phyloP scores from a whole-genome alignment of 129 eudicot species.

The Centella asiatica region DNA sequence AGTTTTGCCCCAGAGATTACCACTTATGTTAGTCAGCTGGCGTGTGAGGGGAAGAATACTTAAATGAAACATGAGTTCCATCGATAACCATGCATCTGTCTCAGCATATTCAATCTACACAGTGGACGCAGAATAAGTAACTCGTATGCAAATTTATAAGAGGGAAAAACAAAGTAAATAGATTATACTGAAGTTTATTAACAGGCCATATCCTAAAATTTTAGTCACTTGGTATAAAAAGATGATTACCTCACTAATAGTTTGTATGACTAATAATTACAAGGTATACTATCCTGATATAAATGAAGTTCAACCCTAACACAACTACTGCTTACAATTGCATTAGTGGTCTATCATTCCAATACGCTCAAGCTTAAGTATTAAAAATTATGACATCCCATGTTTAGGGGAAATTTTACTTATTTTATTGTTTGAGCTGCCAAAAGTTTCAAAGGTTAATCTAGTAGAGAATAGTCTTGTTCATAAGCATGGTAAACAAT shows the following conservation, averaged over 20 bases:
- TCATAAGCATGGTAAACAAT: not conserved
- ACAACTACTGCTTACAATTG: not conserved
- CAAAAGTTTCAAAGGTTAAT: not conserved
- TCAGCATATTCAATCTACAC: constrained; percentile 80
- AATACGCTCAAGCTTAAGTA: not conserved
- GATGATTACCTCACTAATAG: not conserved
- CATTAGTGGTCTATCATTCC: not conserved
- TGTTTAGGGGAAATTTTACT: not conserved
- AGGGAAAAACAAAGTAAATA: no score
- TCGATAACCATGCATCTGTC: constrained; percentile 97
- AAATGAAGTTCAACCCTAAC: not conserved
- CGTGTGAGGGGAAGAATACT: constrained; percentile 97
- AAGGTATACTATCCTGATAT: not conserved
- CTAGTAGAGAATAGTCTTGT: not conserved
- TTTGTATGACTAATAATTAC: not conserved
- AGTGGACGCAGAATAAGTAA: not conserved
- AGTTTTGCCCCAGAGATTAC: constrained; percentile 97
- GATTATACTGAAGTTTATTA: not conserved
- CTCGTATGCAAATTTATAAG: not conserved
- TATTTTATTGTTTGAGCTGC: not conserved
- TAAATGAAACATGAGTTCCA: constrained; percentile 98
- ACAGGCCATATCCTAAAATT: not conserved
- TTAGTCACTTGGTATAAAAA: not conserved
- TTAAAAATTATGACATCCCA: not conserved
- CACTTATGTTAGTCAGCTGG: constrained; percentile 92